Evolutionary conservation across 306 rosid species (phyloP).

Genomic region (Urtica urens): DNA sequence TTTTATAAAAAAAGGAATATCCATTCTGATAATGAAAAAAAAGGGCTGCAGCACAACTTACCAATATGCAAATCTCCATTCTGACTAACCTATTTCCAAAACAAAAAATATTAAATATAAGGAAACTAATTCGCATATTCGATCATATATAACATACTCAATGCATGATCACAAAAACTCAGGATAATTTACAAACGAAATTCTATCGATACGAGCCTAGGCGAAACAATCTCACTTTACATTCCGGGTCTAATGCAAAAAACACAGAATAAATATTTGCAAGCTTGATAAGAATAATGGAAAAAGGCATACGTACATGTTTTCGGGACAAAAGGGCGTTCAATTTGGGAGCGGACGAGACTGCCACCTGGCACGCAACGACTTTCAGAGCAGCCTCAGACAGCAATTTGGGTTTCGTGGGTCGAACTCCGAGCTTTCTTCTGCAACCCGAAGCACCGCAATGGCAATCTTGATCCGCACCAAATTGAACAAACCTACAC

Average conservation of each 20-base stretch:
- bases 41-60: constrained; percentile 19
- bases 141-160: not conserved
- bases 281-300: not conserved
- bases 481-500: constrained; percentile 97
- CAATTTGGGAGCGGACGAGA: constrained; percentile 46
- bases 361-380: constrained; percentile 73
- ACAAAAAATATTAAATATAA: not conserved
- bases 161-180: not conserved
- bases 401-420: constrained; percentile 67
- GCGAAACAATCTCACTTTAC: not conserved
- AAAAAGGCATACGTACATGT: constrained; percentile 25
- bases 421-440: constrained; percentile 70
- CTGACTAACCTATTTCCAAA: constrained; percentile 35
- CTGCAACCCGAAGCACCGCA: constrained; percentile 83
- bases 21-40: not conserved
- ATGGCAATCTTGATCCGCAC: constrained; percentile 99
- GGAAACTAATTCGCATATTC: not conserved
- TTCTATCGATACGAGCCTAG: not conserved
- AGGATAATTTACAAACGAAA: not conserved
- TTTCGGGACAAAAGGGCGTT: constrained; percentile 36
- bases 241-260: not conserved
- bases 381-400: constrained; percentile 84
- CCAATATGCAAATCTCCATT: constrained; percentile 61
- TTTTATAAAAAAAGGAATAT: not conserved
- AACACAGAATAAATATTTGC: not conserved